Evolutionary conservation across 805 yeast species (phyloP), one percentile per base, ranked within the genome.

Genomic region (Candida namnaoensis): DNA sequence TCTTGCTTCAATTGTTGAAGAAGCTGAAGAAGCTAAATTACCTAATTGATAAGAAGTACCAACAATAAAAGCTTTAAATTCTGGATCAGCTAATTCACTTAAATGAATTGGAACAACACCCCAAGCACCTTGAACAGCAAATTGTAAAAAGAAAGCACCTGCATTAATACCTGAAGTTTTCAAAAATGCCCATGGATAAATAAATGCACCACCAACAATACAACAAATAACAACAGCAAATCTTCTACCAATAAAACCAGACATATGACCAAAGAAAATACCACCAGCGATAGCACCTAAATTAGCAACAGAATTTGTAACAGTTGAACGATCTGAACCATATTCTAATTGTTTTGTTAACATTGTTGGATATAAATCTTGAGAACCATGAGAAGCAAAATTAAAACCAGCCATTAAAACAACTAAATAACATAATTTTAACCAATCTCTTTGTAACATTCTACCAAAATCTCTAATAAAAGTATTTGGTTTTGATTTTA

Each of bases 31-130:
- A 23, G 78, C 78, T 53, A 80, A 66, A 61, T 80, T 80, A 65
- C 87, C 87, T 49, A 80, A 63, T 57, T 80, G 86, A 56, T 80
- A 80, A 23, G 82, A 67, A 32, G 71, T 69, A 55, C 87, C 87
- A 36, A 75, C 72, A 40, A 78, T 74, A 45, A 80, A 76, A 8
- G 85, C 69, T 58, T 80, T 68, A 62, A 73, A 77, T 45, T 74
- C 76, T 19, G 81, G 79, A 43, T 80, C 80, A 35, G 82, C 69
- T 46, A 80, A 65, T 58, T 78, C 84, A 4, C 78, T 66, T 41
- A 80, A 61, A 57, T 78, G 82, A 44, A 77, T 67, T 41, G 85
- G 85, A 41, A 74, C 66, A 35, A 77, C 78, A 50, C 85, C 85
- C 80, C 82, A 80, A 26, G 80, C 77, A 52, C 85, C 85, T 61